phyloP scores from a whole-genome alignment of 495 filamentous ascomycete species.

The Friedmanniomyces simplex region DNA sequence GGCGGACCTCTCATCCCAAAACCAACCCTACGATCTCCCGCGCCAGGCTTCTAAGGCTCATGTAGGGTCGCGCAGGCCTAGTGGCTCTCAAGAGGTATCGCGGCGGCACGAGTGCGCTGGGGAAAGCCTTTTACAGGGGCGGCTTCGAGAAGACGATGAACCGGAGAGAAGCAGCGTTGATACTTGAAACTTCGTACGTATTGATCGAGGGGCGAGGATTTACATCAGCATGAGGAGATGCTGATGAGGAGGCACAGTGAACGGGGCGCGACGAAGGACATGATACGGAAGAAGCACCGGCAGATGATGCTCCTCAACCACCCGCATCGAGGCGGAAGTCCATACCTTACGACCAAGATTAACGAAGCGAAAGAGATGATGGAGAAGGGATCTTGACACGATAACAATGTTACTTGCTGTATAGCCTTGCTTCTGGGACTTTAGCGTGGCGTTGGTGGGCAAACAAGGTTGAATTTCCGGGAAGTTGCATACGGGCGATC shows the following conservation, averaged over 20 bases:
- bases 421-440: background rate
- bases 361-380: conserved; percentile 96
- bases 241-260: conserved; percentile 49
- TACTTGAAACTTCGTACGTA: conserved; percentile 76
- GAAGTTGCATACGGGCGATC: background rate
- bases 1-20: too few species aligned
- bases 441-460: background rate
- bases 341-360: conserved; percentile 92
- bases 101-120: conserved; percentile 49
- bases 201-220: too few species aligned
- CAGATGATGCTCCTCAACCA: conserved; percentile 97
- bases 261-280: conserved; percentile 73
- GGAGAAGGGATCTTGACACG: conserved; percentile 49
- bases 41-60: too few species aligned
- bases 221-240: too few species aligned
- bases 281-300: conserved; percentile 90
- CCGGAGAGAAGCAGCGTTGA: conserved; percentile 78
- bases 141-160: conserved; percentile 95
- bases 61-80: conserved; percentile 78
- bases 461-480: background rate
- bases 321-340: conserved; percentile 92
- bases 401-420: too few species aligned
- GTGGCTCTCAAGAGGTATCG: conserved; percentile 76
- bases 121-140: conserved; percentile 91
- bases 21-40: too few species aligned